Evolutionary conservation across 768 basidiomycete species (phyloP).

Genomic region (Leucocoprinus leucothites): DNA sequence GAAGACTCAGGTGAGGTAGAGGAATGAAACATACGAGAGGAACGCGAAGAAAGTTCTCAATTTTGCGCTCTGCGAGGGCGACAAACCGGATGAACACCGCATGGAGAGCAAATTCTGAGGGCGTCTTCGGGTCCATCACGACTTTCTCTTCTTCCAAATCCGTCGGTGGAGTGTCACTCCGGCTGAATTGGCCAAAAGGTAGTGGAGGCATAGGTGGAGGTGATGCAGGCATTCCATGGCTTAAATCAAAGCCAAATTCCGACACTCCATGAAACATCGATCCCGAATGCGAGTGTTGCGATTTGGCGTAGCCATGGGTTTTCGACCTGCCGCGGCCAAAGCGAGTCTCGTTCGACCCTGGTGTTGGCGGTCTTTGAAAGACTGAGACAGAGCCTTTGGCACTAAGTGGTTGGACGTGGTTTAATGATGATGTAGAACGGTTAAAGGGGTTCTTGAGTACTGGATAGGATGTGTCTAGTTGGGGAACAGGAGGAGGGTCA

Average conservation of each 20-base stretch:
- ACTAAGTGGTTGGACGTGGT: constrained; percentile 36
- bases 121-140: constrained; percentile 71
- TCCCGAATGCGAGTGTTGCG: constrained; percentile 75
- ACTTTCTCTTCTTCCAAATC: constrained; percentile 70
- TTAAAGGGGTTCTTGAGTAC: constrained; percentile 80
- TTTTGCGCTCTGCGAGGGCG: constrained; percentile 72
- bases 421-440: constrained; percentile 76
- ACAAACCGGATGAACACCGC: constrained; percentile 88
- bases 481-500: constrained; percentile 58
- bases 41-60: constrained; percentile 69
- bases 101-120: constrained; percentile 85
- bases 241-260: constrained; percentile 70
- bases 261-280: constrained; percentile 64
- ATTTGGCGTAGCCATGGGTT: constrained; percentile 62
- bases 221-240: constrained; percentile 50
- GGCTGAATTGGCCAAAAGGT: constrained; percentile 48
- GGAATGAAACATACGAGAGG: constrained; percentile 50
- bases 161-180: constrained; percentile 50
- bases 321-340: constrained; percentile 41
- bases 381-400: constrained; percentile 29
- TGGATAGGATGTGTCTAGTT: constrained; percentile 67
- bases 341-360: constrained; percentile 44
- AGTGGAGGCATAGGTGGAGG: constrained; percentile 81
- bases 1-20: neutral
- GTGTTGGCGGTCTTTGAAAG: constrained; percentile 59